A percentile compares a stretch with the other conserved stretches of the same genome.
phyloP scores from a whole-genome alignment of 148 eudicot genomes.

The Vaccinium vitisidaea region DNA sequence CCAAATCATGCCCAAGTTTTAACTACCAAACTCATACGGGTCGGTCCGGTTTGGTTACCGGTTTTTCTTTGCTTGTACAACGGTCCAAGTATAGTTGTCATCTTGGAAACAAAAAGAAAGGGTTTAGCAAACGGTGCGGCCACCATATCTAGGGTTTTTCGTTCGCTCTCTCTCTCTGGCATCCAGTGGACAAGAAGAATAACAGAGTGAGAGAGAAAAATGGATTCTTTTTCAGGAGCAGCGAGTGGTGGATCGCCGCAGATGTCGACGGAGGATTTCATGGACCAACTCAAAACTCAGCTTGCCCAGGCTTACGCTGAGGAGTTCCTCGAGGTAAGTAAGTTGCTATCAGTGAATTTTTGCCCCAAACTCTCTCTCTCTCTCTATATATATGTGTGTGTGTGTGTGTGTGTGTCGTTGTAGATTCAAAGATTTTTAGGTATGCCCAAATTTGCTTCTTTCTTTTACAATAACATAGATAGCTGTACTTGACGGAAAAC shows the following conservation, averaged over 20 bases:
- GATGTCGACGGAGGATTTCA: slow-evolving; percentile 41
- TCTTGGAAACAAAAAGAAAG: background rate
- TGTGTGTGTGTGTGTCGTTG: no score
- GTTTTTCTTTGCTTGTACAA: background rate
- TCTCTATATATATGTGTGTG: background rate
- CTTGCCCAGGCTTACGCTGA: slow-evolving; percentile 82
- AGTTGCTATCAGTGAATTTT: background rate
- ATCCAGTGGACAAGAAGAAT: background rate
- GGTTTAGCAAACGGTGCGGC: background rate
- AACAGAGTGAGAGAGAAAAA: slow-evolving; percentile 2
- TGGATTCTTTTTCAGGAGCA: slow-evolving; percentile 52
- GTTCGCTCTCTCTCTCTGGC: background rate
- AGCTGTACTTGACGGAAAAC: background rate
- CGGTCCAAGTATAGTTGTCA: background rate
- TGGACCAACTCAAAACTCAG: slow-evolving; percentile 61
- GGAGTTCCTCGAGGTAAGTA: slow-evolving; percentile 62
- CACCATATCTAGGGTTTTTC: background rate
- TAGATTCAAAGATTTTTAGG: background rate
- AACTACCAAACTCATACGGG: background rate
- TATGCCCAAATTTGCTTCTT: background rate
- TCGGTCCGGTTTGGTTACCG: background rate
- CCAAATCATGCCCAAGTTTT: background rate
- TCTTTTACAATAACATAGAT: background rate
- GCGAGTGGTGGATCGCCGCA: slow-evolving; percentile 35
- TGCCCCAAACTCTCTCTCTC: background rate